Evolutionary conservation across 208 protist genomes (phyloP), one percentile per base, ranked within the genome.

Genomic region (Porcisia hertigi): DNA sequence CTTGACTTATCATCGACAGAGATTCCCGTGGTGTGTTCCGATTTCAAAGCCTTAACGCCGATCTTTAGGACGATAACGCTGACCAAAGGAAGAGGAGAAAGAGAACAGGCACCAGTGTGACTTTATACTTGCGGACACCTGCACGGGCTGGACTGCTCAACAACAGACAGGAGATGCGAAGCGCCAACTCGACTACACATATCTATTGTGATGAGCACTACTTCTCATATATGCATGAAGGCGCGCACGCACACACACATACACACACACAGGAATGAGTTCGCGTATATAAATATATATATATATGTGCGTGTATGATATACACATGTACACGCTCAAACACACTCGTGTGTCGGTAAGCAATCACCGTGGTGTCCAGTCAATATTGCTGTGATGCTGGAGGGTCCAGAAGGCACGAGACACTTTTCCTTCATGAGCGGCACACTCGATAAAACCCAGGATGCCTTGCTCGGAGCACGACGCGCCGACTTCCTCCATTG

Each of bases 401-500:
- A 95, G 69, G n/a, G 84, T 81, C 16, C 78, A 49, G 43, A 93
- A 62, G 1, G 84, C 86, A 36, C 85, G 76, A 2, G 73, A 62
- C 3, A 89, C 76, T 55, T 88, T 73, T 0, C 81, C 84, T 52
- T 92, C 88, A 11, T 81, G 62, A 0, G 83, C 88, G 0, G 84
- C 79, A 0, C 77, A 66, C 16, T 92, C 85, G 1, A 96, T 64
- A 20, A 94, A 81, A 65, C 80, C 63, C 3, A 89, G 72, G 39
- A 92, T 76, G 0, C 88, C 88, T 0, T 73, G 70, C 73, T 87
- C 81, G 3, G 86, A 84, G 74, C 84, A 91, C 14, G 77, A 59
- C 0, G 81, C 88, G 12, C 86, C 88, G 12, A 81, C 85, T 36
- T 86, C 66, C 49, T 85, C 75, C 86, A 96, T 96, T 25, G 85